A percentile compares a stretch with the other conserved stretches of the same genome.
phyloP scores from a whole-genome alignment of 1,139 yeast species.

The Candida sp. region DNA sequence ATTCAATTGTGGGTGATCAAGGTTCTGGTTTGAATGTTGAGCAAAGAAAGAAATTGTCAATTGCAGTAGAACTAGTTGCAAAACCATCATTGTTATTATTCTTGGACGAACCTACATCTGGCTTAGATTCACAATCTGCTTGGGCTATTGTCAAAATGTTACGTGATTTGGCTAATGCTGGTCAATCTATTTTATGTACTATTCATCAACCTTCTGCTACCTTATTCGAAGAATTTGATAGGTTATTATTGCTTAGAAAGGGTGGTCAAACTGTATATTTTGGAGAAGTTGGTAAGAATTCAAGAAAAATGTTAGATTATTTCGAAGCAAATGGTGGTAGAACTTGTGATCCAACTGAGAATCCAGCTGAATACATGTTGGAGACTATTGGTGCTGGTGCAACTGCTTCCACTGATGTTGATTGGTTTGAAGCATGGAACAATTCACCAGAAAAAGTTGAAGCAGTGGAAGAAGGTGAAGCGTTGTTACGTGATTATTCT shows the following conservation, averaged over 20 bases:
- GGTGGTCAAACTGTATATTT: slow-evolving; percentile 83
- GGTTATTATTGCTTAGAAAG: slow-evolving; percentile 63
- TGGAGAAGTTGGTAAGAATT: slow-evolving; percentile 72
- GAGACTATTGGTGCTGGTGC: slow-evolving; percentile 69
- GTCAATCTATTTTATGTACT: slow-evolving; percentile 82
- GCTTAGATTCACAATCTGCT: slow-evolving; percentile 89
- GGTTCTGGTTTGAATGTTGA: slow-evolving; percentile 65
- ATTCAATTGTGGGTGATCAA: slow-evolving; percentile 48
- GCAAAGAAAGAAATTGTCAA: slow-evolving; percentile 62
- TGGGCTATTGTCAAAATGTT: slow-evolving; percentile 80
- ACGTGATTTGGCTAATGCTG: slow-evolving; percentile 71
- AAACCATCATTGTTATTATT: slow-evolving; percentile 79
- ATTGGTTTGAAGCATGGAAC: slow-evolving; percentile 48
- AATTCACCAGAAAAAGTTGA: slow-evolving; percentile 28
- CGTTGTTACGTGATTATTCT: slow-evolving; percentile 14
- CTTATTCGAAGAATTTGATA: slow-evolving; percentile 72
- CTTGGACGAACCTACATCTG: slow-evolving; percentile 92
- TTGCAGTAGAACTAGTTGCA: slow-evolving; percentile 86
- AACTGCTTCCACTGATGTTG: slow-evolving; percentile 45
- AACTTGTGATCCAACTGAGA: slow-evolving; percentile 47
- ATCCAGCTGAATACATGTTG: slow-evolving; percentile 67
- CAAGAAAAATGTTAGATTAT: slow-evolving; percentile 57
- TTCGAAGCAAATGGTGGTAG: slow-evolving; percentile 71
- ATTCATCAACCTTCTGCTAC: slow-evolving; percentile 85
- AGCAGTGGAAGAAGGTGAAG: slow-evolving; percentile 13